Percentiles rank a stretch among this genome's conserved stretches.
Conservation (phyloP, 75 land plant genomes). For the Selaginella tamariscina region DNA sequence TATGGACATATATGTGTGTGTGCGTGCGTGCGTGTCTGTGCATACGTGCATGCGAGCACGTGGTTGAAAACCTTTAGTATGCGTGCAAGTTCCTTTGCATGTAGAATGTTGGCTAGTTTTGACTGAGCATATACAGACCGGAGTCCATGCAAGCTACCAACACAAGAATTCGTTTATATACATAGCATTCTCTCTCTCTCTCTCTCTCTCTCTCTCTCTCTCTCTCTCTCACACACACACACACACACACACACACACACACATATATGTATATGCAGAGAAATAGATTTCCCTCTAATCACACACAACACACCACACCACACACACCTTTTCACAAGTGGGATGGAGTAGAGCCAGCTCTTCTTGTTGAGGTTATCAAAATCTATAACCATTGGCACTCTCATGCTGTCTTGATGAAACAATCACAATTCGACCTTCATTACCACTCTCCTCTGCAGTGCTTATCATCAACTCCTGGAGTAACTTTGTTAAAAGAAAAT, state of each 20-base stretch:
- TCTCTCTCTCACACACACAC: too few species aligned
- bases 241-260: too few species aligned
- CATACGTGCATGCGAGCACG: too few species aligned
- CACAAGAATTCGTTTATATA: too few species aligned
- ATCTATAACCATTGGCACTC: neutral
- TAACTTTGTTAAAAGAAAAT: conserved; percentile 52
- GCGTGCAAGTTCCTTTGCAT: conserved; percentile 36
- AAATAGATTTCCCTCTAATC: neutral
- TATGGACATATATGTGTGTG: too few species aligned
- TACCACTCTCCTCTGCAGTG: conserved; percentile 38
- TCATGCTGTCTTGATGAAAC: conserved; percentile 56
- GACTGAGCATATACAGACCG: conserved; percentile 27
- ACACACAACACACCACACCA: neutral
- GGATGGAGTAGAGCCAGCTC: neutral
- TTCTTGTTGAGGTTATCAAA: conserved; percentile 7
- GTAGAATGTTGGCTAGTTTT: conserved; percentile 34
- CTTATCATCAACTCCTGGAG: conserved; percentile 49
- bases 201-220: too few species aligned
- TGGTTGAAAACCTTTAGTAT: conserved; percentile 24
- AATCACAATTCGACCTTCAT: conserved; percentile 63
- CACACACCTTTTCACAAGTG: neutral
- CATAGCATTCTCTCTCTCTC: too few species aligned
- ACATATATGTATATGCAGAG: too few species aligned
- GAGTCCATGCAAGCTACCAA: neutral
- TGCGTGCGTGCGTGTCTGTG: too few species aligned